phyloP scores from a whole-genome alignment of 352 stramenopile genomes.

The Phytophthora tentaculata region DNA sequence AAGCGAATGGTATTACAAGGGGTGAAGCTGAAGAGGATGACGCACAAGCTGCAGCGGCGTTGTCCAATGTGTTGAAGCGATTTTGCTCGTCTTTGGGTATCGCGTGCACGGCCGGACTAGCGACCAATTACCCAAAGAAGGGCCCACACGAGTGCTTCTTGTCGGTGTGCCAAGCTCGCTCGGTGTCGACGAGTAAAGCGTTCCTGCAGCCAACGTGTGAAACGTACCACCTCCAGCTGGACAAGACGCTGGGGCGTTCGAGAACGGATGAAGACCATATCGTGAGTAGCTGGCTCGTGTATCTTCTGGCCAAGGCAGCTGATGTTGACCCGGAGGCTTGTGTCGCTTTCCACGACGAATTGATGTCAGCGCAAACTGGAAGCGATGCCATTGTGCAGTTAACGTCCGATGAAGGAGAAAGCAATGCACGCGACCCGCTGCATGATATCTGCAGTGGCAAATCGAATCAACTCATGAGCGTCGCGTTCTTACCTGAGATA shows the following conservation, averaged over 20 bases:
- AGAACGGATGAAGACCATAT: slow-evolving; percentile 72
- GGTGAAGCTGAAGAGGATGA: slow-evolving; percentile 40
- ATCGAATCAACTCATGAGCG: slow-evolving; percentile 35
- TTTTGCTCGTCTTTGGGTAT: slow-evolving; percentile 61
- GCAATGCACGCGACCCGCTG: slow-evolving; percentile 28
- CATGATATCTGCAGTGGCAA: slow-evolving; percentile 35
- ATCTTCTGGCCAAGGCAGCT: slow-evolving; percentile 58
- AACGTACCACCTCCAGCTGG: slow-evolving; percentile 70
- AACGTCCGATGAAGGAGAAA: neutral
- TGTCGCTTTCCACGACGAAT: slow-evolving; percentile 35
- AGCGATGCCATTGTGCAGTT: slow-evolving; percentile 38
- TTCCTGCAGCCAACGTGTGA: slow-evolving; percentile 43
- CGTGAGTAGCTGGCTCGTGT: slow-evolving; percentile 73
- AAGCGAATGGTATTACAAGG: slow-evolving; percentile 47
- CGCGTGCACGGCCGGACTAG: slow-evolving; percentile 74
- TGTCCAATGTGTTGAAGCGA: slow-evolving; percentile 38
- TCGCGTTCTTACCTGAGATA: slow-evolving; percentile 53
- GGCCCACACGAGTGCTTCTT: slow-evolving; percentile 76
- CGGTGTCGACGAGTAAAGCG: neutral
- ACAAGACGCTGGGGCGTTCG: slow-evolving; percentile 64
- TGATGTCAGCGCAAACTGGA: slow-evolving; percentile 38
- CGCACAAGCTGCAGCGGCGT: slow-evolving; percentile 13
- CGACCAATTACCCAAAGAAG: slow-evolving; percentile 65
- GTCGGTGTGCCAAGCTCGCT: slow-evolving; percentile 51
- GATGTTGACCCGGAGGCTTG: slow-evolving; percentile 42